Conservation (phyloP, 192 early-diverging fungal species). For the Podila clonocystis region DNA sequence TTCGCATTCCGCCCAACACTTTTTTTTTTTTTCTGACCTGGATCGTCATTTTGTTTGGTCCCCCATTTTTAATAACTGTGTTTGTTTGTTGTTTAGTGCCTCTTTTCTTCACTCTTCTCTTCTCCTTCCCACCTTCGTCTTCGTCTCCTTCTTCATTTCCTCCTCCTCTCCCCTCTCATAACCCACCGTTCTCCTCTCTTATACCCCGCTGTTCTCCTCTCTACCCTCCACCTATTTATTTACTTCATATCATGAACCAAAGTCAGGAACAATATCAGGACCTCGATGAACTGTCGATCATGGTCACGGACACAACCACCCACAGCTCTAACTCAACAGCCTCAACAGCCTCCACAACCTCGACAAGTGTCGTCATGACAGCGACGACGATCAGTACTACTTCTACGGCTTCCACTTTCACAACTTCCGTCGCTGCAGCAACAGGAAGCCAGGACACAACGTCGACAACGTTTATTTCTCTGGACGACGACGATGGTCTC, state of each 20-base stretch:
- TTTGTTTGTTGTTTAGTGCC: background rate
- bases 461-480: background rate
- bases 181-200: background rate
- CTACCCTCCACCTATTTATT: background rate
- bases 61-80: too few relatives aligned
- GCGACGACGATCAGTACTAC: background rate
- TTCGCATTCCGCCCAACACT: too few relatives aligned
- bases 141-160: too few relatives aligned
- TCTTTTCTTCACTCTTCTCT: background rate
- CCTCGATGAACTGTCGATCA: background rate
- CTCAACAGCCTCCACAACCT: background rate
- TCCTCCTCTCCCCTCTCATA: background rate
- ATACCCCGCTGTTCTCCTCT: background rate
- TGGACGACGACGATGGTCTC: background rate
- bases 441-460: background rate
- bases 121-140: background rate
- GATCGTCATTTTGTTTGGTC: background rate
- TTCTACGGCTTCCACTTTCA: background rate
- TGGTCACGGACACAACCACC: background rate
- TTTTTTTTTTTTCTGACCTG: background rate
- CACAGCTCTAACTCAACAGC: background rate
- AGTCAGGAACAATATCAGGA: too few relatives aligned
- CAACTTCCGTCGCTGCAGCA: slow-evolving; percentile 2
- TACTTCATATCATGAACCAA: too few relatives aligned
- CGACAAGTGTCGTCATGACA: background rate